Conservation (phyloP, 768 basidiomycete species). For the Boletus rufocinnamomeus region DNA sequence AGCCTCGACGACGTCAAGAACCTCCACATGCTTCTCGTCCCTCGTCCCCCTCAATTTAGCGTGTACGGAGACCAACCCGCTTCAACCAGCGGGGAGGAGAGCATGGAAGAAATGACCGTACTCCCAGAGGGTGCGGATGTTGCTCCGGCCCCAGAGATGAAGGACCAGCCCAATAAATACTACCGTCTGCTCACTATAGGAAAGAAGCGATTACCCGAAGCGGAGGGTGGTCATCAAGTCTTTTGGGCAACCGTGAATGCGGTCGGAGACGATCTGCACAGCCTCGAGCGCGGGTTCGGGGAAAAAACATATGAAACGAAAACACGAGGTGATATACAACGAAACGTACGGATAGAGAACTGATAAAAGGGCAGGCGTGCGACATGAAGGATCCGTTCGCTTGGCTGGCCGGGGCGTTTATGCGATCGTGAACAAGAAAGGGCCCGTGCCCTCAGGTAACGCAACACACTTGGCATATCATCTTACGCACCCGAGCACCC, state of each 20-base stretch:
- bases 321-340: conserved; percentile 37
- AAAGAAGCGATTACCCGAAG: too few relatives aligned
- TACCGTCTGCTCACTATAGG: too few relatives aligned
- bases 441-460: conserved; percentile 40
- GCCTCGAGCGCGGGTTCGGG: neutral
- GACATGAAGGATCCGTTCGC: conserved; percentile 48
- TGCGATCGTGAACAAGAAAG: conserved; percentile 53
- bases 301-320: neutral
- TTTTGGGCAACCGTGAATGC: conserved; percentile 16
- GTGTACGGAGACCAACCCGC: conserved; percentile 11
- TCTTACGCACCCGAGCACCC: conserved; percentile 51
- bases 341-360: neutral
- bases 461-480: conserved; percentile 60
- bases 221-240: too few relatives aligned
- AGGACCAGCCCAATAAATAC: too few relatives aligned
- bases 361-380: conserved; percentile 39
- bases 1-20: conserved; percentile 49
- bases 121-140: too few relatives aligned
- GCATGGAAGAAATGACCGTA: too few relatives aligned
- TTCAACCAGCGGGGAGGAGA: neutral
- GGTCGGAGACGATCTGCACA: conserved; percentile 34
- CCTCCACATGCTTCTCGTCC: conserved; percentile 40
- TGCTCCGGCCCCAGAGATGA: too few relatives aligned
- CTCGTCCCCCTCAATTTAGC: conserved; percentile 36
- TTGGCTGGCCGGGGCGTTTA: conserved; percentile 61